These are phyloP conservation scores for Globisporangium iwayamae DNA, from an alignment of 352 stramenopile genomes.

Conservation along the genomic window DNA sequence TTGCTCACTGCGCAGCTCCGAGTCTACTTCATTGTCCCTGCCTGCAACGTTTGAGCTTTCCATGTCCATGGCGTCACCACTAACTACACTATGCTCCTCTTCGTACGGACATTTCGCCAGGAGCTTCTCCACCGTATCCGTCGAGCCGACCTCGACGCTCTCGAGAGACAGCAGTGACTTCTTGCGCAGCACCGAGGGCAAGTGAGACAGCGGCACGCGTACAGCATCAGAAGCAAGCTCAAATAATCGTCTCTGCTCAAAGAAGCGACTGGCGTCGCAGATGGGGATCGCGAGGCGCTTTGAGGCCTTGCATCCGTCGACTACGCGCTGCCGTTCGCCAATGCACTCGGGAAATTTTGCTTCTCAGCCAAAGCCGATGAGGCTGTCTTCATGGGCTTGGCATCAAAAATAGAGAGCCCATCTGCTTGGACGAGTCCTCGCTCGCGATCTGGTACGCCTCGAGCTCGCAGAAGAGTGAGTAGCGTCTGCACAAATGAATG, in stretches of 20 bases:
- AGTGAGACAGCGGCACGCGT: conserved; percentile 38
- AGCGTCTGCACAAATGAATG: conserved; percentile 12
- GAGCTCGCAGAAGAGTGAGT: conserved; percentile 69
- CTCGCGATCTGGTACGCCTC: conserved; percentile 67
- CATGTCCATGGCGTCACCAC: conserved; percentile 31
- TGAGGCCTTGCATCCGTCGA: conserved; percentile 3
- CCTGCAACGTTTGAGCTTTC: conserved; percentile 7
- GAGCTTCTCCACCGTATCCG: conserved; percentile 38
- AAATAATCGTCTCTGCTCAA: background rate
- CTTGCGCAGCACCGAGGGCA: conserved; percentile 37
- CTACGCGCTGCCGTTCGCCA: conserved; percentile 8
- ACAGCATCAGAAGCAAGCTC: conserved; percentile 11
- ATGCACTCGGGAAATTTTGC: conserved; percentile 12
- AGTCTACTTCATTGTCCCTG: conserved; percentile 13
- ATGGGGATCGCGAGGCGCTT: conserved; percentile 44
- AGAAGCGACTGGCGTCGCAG: conserved; percentile 20
- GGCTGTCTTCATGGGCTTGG: conserved; percentile 16
- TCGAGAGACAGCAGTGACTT: conserved; percentile 15
- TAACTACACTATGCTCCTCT: conserved; percentile 3
- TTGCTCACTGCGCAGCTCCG: background rate
- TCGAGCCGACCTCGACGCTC: conserved; percentile 38
- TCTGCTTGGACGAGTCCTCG: conserved; percentile 32
- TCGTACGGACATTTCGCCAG: conserved; percentile 37
- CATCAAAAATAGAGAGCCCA: conserved; percentile 51
- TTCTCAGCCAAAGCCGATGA: conserved; percentile 19